Evolutionary conservation across 2,329 filamentous ascomycete species (phyloP), one percentile per base, ranked within the genome.

Genomic region (Aphanocladium album): DNA sequence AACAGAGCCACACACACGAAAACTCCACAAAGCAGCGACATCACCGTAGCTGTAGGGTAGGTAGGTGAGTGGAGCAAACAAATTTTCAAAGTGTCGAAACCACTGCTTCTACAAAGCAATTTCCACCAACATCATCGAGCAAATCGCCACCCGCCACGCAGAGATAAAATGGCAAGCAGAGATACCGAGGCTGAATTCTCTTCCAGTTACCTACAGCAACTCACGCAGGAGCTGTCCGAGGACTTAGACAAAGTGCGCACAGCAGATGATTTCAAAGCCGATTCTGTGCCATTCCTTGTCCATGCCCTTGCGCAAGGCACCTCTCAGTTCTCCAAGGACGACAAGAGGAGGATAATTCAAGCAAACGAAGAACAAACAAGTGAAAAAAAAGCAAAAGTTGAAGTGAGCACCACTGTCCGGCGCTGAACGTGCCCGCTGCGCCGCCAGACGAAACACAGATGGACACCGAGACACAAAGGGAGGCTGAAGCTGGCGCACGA

Each of bases 191-290:
- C 69, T 49, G 75, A 77, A 25, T 91, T 90, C 73, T 78, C 81
- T 9, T 77, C 84, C 11, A 88, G 85, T 71, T 91, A 91, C 71
- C 81, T 92, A 51, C 85, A 88, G 67, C 85, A 83, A 62, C 78
- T 86, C 6, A 90, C 89, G 0, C 77, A 80, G 55, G 89, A 92
- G 70, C 85, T 93, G 60, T 84, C 86, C 14, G 87, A 91, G 65
- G 89, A 92, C 70, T 79, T 93, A 41, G 86, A 90, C 74, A 85
- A 85, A 71, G 78, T 91, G 63, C 84, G 89, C 64, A 73, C 68
- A 8, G 87, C 89, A 11, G 83, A 85, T 66, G 89, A 92, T 73
- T 93, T 91, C 75, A 86, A 84, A 69, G 77, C 77, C 62, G 84
- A 85, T 56, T 83, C 83, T 3, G 80, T 91, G 33, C 78, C 80